These are phyloP conservation scores for Colletotrichum tropicicola DNA, from an alignment of 2,329 filamentous ascomycete species.

Conservation along the genomic window DNA sequence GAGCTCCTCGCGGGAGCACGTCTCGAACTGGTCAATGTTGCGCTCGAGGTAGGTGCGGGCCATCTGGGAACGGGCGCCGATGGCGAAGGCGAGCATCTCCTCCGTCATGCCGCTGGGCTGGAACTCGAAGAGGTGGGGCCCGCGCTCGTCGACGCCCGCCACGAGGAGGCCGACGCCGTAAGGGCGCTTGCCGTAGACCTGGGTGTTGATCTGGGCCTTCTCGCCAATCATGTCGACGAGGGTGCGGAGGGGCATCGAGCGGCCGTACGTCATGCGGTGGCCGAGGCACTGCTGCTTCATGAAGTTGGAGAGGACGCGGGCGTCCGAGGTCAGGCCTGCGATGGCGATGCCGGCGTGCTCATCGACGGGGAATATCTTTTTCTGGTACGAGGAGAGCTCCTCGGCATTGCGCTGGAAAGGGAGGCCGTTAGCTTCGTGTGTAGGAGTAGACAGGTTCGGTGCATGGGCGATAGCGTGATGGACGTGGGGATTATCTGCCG, in stretches of 20 bases:
- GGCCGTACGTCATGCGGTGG: conserved; percentile 94
- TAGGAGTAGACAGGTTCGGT: neutral
- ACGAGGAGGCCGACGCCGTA: conserved; percentile 95
- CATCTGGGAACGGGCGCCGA: conserved; percentile 97
- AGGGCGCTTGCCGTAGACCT: conserved; percentile 94
- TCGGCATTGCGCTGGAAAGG: conserved; percentile 87
- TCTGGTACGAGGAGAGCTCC: conserved; percentile 99
- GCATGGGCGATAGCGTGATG: neutral
- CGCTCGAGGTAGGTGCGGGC: conserved; percentile 95
- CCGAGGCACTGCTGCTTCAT: conserved; percentile 99
- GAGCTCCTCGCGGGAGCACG: conserved; percentile 82
- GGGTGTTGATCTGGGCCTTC: conserved; percentile 97
- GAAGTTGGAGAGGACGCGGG: conserved; percentile 99
- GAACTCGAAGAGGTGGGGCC: conserved; percentile 98
- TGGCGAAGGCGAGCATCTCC: conserved; percentile 96
- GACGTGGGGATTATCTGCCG: neutral
- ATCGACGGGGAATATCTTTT: conserved; percentile 98
- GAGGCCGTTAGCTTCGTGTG: neutral
- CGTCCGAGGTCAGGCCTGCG: conserved; percentile 95
- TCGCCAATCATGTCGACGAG: conserved; percentile 94
- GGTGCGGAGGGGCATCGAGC: conserved; percentile 87
- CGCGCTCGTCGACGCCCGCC: conserved; percentile 91
- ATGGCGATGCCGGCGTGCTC: conserved; percentile 96
- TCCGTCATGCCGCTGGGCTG: conserved; percentile 95
- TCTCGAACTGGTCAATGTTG: conserved; percentile 84